Evolutionary conservation across 1,139 yeast genomes (phyloP).

Genomic region (Sugiyamaella paludigena): DNA sequence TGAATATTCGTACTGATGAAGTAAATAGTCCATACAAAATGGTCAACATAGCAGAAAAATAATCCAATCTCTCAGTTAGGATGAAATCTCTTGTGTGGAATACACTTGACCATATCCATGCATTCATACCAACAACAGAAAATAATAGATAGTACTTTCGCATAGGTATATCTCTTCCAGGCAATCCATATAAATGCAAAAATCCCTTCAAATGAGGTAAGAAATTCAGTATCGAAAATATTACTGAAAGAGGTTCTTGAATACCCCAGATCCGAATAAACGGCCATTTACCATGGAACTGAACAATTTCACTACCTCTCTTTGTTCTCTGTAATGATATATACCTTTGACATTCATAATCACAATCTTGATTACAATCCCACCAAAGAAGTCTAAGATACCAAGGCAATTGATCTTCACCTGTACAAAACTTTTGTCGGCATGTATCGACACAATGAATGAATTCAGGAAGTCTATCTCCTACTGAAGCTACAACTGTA

Average conservation of each 20-base stretch:
- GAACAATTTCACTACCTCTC: constrained; percentile 55
- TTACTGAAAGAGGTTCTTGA: constrained; percentile 80
- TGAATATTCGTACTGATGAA: constrained; percentile 55
- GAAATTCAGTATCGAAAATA: constrained; percentile 79
- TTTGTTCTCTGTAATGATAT: constrained; percentile 56
- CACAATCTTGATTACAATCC: constrained; percentile 84
- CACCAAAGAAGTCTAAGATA: constrained; percentile 57
- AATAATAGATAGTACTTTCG: constrained; percentile 45
- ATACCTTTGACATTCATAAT: constrained; percentile 82
- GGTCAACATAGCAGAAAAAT: constrained; percentile 88
- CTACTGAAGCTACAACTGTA: constrained; percentile 56
- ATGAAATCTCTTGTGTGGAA: constrained; percentile 84
- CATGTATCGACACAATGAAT: constrained; percentile 65
- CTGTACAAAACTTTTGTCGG: constrained; percentile 40
- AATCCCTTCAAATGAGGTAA: constrained; percentile 70
- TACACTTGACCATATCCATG: constrained; percentile 83
- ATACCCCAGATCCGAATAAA: constrained; percentile 68
- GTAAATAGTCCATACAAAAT: constrained; percentile 77
- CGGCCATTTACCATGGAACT: constrained; percentile 99
- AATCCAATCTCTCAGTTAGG: constrained; percentile 81
- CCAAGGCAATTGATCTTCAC: constrained; percentile 42
- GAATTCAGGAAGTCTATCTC: constrained; percentile 74
- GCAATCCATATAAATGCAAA: constrained; percentile 31
- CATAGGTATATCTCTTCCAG: constrained; percentile 23
- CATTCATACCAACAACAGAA: constrained; percentile 67